Conservation (phyloP, 768 basidiomycete genomes). For the Amanita rimosa region DNA sequence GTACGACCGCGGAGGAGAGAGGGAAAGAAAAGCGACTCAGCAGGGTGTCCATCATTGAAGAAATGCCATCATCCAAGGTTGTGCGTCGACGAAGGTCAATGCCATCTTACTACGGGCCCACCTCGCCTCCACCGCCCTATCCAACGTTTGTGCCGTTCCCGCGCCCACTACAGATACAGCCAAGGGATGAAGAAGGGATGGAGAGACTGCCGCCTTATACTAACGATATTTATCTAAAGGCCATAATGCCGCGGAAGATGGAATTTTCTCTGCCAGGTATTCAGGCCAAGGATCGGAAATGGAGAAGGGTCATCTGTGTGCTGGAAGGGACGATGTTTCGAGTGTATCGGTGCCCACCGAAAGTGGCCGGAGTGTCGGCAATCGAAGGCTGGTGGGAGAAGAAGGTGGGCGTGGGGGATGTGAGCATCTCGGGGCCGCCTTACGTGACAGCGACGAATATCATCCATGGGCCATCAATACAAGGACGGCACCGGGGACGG, state of each 20-base stretch:
- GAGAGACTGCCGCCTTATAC: slow-evolving; percentile 76
- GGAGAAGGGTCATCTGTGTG: slow-evolving; percentile 81
- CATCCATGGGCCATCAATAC: not conserved
- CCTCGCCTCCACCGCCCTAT: slow-evolving; percentile 59
- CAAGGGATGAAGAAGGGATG: slow-evolving; percentile 72
- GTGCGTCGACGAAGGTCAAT: slow-evolving; percentile 57
- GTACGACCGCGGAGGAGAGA: slow-evolving; percentile 6
- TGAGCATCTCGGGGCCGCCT: slow-evolving; percentile 9
- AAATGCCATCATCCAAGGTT: slow-evolving; percentile 21
- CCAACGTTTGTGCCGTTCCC: slow-evolving; percentile 24
- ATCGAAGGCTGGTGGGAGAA: slow-evolving; percentile 74
- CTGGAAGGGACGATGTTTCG: slow-evolving; percentile 87
- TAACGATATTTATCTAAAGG: slow-evolving; percentile 73
- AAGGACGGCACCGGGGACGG: not conserved
- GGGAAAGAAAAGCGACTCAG: slow-evolving; percentile 18
- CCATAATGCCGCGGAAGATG: slow-evolving; percentile 82
- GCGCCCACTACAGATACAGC: slow-evolving; percentile 20
- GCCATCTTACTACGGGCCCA: slow-evolving; percentile 49
- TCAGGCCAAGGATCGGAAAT: slow-evolving; percentile 84
- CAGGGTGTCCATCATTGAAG: slow-evolving; percentile 21
- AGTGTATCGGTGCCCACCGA: slow-evolving; percentile 46
- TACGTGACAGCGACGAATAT: slow-evolving; percentile 4
- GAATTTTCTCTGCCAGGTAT: slow-evolving; percentile 82
- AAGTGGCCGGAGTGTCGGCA: slow-evolving; percentile 35
- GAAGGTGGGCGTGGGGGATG: slow-evolving; percentile 63